phyloP scores from a whole-genome alignment of 2,329 filamentous ascomycete species.

The Fusarium poae region DNA sequence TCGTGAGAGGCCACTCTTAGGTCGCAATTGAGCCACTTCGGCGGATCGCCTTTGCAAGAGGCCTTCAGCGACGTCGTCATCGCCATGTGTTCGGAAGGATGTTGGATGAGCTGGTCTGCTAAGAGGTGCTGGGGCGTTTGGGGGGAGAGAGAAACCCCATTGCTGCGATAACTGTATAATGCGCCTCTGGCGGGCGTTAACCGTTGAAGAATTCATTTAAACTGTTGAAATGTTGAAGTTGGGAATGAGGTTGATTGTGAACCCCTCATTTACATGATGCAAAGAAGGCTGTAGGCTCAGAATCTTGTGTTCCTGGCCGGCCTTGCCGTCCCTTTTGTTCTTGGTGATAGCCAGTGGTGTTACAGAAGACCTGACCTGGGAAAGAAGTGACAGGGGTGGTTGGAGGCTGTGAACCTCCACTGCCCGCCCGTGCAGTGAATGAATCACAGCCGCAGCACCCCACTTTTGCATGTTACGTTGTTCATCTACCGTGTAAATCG shows the following conservation, averaged over 20 bases:
- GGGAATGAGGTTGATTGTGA: background rate
- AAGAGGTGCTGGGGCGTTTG: slow-evolving; percentile 56
- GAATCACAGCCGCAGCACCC: slow-evolving; percentile 46
- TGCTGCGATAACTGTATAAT: slow-evolving; percentile 64
- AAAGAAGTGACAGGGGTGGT: slow-evolving; percentile 1
- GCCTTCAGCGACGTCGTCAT: slow-evolving; percentile 67
- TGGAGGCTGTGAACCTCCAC: slow-evolving; percentile 40
- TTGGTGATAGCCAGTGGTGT: slow-evolving; percentile 28
- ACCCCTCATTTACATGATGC: slow-evolving; percentile 21
- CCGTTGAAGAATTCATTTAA: slow-evolving; percentile 51
- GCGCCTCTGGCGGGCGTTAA: slow-evolving; percentile 59
- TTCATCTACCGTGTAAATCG: slow-evolving; percentile 4
- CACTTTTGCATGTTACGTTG: slow-evolving; percentile 21
- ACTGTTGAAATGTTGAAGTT: slow-evolving; percentile 21
- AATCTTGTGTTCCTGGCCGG: slow-evolving; percentile 28
- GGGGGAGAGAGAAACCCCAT: slow-evolving; percentile 61
- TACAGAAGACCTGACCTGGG: slow-evolving; percentile 27
- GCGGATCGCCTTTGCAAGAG: slow-evolving; percentile 62
- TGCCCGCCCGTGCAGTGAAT: slow-evolving; percentile 38
- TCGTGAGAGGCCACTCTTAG: slow-evolving; percentile 57
- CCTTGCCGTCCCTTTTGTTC: slow-evolving; percentile 29
- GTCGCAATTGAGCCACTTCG: slow-evolving; percentile 53
- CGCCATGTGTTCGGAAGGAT: slow-evolving; percentile 61
- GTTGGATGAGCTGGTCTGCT: slow-evolving; percentile 58
- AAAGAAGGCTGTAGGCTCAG: slow-evolving; percentile 23